phyloP scores from a whole-genome alignment of 371 early-diverging fungal species.

The Choanephora cucurbitarum region DNA sequence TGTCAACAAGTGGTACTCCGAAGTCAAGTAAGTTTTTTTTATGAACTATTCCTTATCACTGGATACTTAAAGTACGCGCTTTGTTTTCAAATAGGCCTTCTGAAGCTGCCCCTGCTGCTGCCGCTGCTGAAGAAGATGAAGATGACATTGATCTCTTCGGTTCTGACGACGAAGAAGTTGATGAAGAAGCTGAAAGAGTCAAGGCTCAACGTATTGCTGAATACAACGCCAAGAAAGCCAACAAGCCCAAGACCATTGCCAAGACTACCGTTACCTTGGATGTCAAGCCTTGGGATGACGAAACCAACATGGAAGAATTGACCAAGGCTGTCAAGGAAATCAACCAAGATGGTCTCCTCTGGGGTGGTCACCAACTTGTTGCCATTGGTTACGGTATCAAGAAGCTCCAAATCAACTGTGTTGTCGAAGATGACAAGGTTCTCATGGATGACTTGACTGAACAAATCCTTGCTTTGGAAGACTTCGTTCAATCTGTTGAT shows the following conservation, averaged over 20 bases:
- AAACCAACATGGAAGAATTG: conserved; percentile 84
- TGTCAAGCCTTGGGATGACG: conserved; percentile 98
- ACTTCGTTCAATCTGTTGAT: conserved; percentile 93
- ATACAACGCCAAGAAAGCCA: conserved; percentile 92
- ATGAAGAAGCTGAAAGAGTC: conserved; percentile 88
- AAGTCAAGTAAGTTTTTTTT: conserved; percentile 45
- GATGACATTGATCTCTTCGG: conserved; percentile 96
- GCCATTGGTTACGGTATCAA: conserved; percentile 86
- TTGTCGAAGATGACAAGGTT: conserved; percentile 88
- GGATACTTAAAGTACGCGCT: no score
- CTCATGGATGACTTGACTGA: conserved; percentile 82
- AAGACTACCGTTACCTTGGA: conserved; percentile 93
- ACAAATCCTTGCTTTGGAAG: conserved; percentile 77
- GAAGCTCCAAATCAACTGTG: conserved; percentile 93
- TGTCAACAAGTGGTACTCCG: conserved; percentile 45
- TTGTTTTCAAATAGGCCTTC: conserved; percentile 16
- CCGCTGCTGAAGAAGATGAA: conserved; percentile 79
- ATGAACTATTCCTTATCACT: no score
- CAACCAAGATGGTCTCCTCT: conserved; percentile 87
- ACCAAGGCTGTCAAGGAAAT: conserved; percentile 75
- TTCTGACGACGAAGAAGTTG: conserved; percentile 90
- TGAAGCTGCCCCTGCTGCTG: conserved; percentile 58
- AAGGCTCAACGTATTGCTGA: conserved; percentile 90
- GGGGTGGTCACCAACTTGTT: conserved; percentile 82
- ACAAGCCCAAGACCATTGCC: conserved; percentile 89